Conservation (phyloP, 169 alveolate genomes). For the Plasmodium relictum region DNA sequence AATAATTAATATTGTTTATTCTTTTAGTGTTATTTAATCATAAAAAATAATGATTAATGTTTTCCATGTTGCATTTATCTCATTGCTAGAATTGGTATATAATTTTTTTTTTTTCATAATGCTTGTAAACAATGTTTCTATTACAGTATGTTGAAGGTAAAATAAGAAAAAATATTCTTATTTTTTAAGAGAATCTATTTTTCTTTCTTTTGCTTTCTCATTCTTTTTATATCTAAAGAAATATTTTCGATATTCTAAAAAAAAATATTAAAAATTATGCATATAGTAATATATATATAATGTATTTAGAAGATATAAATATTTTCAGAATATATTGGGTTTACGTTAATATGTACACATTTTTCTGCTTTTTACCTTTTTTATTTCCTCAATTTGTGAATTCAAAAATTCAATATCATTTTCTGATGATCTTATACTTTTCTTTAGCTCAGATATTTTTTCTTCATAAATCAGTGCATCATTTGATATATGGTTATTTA, state of each 20-base stretch:
- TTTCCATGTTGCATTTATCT: too few species aligned
- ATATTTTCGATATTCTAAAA: slow-evolving; percentile 63
- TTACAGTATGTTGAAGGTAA: too few species aligned
- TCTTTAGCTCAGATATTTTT: slow-evolving; percentile 35
- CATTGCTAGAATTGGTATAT: too few species aligned
- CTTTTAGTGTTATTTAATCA: too few species aligned
- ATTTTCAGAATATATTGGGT: neutral
- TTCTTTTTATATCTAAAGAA: slow-evolving; percentile 50
- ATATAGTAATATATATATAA: neutral
- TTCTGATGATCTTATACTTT: slow-evolving; percentile 44
- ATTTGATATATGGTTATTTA: slow-evolving; percentile 48
- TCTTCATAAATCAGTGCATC: slow-evolving; percentile 50
- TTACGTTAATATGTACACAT: neutral
- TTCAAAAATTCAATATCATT: slow-evolving; percentile 73
- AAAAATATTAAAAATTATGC: neutral
- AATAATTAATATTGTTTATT: too few species aligned
- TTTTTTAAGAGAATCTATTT: slow-evolving; percentile 7
- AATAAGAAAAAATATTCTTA: neutral
- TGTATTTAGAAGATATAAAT: neutral
- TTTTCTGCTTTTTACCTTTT: neutral
- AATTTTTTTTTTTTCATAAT: too few species aligned
- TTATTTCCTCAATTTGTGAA: slow-evolving; percentile 60
- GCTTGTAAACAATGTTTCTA: too few species aligned
- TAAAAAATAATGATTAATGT: too few species aligned
- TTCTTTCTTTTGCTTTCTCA: slow-evolving; percentile 69